Percentiles rank a stretch among this genome's conserved stretches.
Conservation (phyloP, 208 protist species). For the Wallacemonas sp. region DNA sequence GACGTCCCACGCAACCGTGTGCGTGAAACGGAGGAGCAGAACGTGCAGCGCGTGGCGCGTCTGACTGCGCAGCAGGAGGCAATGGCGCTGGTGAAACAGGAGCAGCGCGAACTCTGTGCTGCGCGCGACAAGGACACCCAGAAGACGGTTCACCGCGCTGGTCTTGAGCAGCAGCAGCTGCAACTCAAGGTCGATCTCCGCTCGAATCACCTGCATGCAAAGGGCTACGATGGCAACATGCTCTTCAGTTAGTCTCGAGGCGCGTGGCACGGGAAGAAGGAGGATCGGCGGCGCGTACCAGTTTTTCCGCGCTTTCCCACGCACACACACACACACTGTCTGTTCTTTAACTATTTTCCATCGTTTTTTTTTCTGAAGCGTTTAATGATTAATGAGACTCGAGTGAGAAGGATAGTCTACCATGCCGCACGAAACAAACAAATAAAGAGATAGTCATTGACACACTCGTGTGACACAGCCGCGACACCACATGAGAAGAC, state of each 20-base stretch:
- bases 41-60: constrained; percentile 59
- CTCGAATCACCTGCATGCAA: constrained; percentile 86
- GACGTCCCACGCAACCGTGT: constrained; percentile 68
- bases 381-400: too few relatives aligned
- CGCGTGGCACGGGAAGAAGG: too few relatives aligned
- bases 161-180: constrained; percentile 44
- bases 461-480: too few relatives aligned
- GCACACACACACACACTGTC: too few relatives aligned
- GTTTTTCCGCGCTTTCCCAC: too few relatives aligned
- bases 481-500: too few relatives aligned
- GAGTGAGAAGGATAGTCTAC: too few relatives aligned
- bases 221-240: constrained; percentile 89
- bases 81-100: constrained; percentile 49
- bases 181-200: constrained; percentile 74
- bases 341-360: too few relatives aligned
- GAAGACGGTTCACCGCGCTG: constrained; percentile 43
- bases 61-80: constrained; percentile 58
- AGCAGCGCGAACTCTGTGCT: constrained; percentile 64
- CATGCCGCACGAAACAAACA: too few relatives aligned
- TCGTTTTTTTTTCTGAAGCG: too few relatives aligned
- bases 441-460: too few relatives aligned
- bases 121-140: constrained; percentile 46
- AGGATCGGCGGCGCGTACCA: too few relatives aligned
- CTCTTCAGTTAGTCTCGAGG: constrained; percentile 37
- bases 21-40: constrained; percentile 59